Base-by-base conservation (phyloP, 495 filamentous ascomycete genomes). In the Penicillium chermesinum region DNA sequence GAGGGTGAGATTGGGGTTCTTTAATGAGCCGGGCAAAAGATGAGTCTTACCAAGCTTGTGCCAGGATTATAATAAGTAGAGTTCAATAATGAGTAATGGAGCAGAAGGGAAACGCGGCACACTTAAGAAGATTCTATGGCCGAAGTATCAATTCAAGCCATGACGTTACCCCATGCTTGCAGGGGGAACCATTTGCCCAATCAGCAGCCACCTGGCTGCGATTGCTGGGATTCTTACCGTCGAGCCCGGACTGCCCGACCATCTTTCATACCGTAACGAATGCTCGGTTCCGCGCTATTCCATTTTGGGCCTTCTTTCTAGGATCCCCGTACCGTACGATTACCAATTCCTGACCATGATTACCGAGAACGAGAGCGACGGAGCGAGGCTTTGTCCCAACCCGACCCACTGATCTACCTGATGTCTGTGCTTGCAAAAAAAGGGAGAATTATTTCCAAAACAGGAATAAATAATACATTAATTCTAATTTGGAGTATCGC, bases 1-100 rank as follows among this genome's bases (percentile, higher is more conserved):
- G 44, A 38, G 44, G 14, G n/a, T 36, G 16, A 53, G 53, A 57
- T 37, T 59, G 55, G n/a, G n/a, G 52, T 53, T 54, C 49, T 53
- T 38, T 22, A 43, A 27, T 32, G 55, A 47, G 61, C 48, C 55
- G 51, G 57, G 57, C 49, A 51, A 48, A 49, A 27, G 25, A 44
- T 46, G 45, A 50, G 44, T 49, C 40, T 54, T 45, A 53, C 52
- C n/a, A n/a, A n/a, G n/a, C 34, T 43, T 38, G 22, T 10, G 10
- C n/a, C 17, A 40, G 8, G 16, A 25, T 33, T 7, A 34, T 18
- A 38, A 41, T 17, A 1, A 20, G n/a, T 37, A 17, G 20, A 14
- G 47, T n/a, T 27, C 13, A 14, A 21, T 47, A 44, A 60, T 53
- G 53, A 59, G 47, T 53, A 59, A 57, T 54, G 50, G 44, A 37